A percentile compares a stretch with the other conserved stretches of the same genome.
phyloP scores from a whole-genome alignment of 2,329 filamentous ascomycete species.

The Sporothrix sp. region DNA sequence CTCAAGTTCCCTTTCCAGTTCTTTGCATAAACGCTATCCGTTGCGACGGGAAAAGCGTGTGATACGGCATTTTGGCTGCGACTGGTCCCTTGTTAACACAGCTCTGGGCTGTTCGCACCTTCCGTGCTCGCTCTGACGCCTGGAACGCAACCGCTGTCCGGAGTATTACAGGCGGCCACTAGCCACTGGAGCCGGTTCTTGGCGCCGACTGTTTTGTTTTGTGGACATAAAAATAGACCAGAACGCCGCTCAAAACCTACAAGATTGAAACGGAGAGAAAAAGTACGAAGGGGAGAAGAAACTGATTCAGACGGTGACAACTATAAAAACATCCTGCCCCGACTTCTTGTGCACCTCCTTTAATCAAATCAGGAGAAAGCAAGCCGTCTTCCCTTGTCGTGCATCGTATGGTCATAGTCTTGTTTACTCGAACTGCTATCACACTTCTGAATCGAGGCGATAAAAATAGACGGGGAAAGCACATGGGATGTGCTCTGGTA shows the following conservation, averaged over 20 bases:
- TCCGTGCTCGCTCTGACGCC: neutral
- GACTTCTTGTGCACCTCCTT: too few relatives aligned
- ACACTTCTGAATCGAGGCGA: too few relatives aligned
- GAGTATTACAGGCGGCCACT: neutral
- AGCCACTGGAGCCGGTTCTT: neutral
- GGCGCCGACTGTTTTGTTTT: neutral
- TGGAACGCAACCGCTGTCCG: neutral
- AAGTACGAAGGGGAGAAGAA: neutral
- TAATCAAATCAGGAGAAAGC: neutral
- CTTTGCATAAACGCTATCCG: too few relatives aligned
- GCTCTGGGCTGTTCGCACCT: neutral
- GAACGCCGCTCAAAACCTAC: neutral
- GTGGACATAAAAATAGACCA: slow-evolving; percentile 2
- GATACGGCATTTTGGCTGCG: neutral
- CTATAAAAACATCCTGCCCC: too few relatives aligned
- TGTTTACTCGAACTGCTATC: too few relatives aligned
- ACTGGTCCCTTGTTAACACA: neutral
- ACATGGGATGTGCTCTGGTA: too few relatives aligned
- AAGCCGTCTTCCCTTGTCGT: neutral
- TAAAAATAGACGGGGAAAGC: too few relatives aligned
- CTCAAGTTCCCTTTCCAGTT: too few relatives aligned
- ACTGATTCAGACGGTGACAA: too few relatives aligned
- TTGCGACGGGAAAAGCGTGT: too few relatives aligned
- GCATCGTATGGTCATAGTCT: too few relatives aligned
- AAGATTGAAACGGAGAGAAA: neutral